Percentiles rank a stretch among this genome's conserved stretches.
These are phyloP conservation scores for Colletotrichum cereale DNA, from an alignment of 2,329 filamentous ascomycete species.

Conservation along the genomic window DNA sequence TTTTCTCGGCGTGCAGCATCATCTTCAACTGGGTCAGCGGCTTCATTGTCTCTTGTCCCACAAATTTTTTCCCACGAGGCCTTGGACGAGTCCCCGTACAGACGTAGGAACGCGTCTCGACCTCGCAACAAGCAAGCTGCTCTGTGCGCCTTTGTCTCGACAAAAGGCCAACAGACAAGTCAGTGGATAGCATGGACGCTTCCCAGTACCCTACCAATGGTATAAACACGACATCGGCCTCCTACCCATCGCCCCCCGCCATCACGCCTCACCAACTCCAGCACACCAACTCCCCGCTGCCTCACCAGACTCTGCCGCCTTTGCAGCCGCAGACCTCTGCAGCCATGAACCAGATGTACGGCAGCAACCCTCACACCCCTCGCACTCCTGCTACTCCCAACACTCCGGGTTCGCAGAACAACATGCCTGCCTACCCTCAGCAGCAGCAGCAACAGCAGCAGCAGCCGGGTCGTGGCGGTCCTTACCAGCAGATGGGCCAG, in stretches of 20 bases:
- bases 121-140: conserved; percentile 29
- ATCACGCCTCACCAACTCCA: conserved; percentile 66
- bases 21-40: conserved; percentile 27
- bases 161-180: conserved; percentile 35
- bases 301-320: conserved; percentile 68
- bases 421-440: conserved; percentile 66
- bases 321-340: conserved; percentile 61
- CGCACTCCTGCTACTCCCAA: conserved; percentile 73
- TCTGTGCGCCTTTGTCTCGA: conserved; percentile 41
- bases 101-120: conserved; percentile 41
- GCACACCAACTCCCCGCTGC: conserved; percentile 58
- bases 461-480: conserved; percentile 59
- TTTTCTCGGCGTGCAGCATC: conserved; percentile 21
- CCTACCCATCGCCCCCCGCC: conserved; percentile 65
- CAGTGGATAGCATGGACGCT: conserved; percentile 63
- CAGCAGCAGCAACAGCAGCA: conserved; percentile 54
- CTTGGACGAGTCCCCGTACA: conserved; percentile 36
- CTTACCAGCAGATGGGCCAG: conserved; percentile 68
- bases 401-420: conserved; percentile 67
- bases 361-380: conserved; percentile 71
- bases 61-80: conserved; percentile 36
- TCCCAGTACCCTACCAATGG: conserved; percentile 67
- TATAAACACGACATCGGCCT: conserved; percentile 65
- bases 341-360: conserved; percentile 67
- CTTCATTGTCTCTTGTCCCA: conserved; percentile 39